phyloP scores from a whole-genome alignment of 2,329 filamentous ascomycete genomes.

The Geosmithia flava region DNA sequence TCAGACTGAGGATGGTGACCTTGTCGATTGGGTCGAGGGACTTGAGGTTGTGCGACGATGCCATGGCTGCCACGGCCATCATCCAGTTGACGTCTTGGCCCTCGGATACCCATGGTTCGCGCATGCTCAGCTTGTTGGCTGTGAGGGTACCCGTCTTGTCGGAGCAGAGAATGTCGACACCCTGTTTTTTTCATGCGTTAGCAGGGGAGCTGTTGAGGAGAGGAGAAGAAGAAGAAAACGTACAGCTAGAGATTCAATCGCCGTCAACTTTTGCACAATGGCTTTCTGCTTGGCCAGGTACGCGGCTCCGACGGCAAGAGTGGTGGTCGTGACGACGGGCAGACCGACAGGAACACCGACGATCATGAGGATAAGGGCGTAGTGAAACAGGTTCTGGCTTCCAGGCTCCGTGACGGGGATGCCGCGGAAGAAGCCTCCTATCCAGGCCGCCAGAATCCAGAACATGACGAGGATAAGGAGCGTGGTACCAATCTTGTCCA shows the following conservation, averaged over 20 bases:
- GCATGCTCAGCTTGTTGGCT: conserved; percentile 63
- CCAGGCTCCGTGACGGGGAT: conserved; percentile 46
- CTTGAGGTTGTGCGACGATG: conserved; percentile 69
- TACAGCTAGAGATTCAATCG: conserved; percentile 59
- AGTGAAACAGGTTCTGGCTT: conserved; percentile 54
- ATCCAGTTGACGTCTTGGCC: conserved; percentile 74
- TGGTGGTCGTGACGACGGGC: conserved; percentile 67
- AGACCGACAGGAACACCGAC: conserved; percentile 72
- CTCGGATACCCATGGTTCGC: conserved; percentile 65
- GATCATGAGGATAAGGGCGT: conserved; percentile 59
- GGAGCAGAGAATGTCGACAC: conserved; percentile 69
- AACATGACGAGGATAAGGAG: conserved; percentile 67
- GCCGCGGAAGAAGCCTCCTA: conserved; percentile 67
- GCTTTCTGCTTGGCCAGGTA: conserved; percentile 69
- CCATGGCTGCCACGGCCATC: conserved; percentile 69
- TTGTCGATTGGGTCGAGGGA: conserved; percentile 71
- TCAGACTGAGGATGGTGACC: conserved; percentile 64
- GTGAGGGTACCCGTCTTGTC: conserved; percentile 73
- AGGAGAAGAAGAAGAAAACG: conserved; percentile 2
- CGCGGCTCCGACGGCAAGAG: conserved; percentile 63
- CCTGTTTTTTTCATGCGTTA: conserved; percentile 11
- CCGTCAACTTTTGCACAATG: conserved; percentile 69
- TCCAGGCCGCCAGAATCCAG: conserved; percentile 64
- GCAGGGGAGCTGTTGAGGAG: not conserved
- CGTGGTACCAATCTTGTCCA: conserved; percentile 67